Evolutionary conservation across 805 yeast species (phyloP).

Genomic region (Saturnispora sanitii): DNA sequence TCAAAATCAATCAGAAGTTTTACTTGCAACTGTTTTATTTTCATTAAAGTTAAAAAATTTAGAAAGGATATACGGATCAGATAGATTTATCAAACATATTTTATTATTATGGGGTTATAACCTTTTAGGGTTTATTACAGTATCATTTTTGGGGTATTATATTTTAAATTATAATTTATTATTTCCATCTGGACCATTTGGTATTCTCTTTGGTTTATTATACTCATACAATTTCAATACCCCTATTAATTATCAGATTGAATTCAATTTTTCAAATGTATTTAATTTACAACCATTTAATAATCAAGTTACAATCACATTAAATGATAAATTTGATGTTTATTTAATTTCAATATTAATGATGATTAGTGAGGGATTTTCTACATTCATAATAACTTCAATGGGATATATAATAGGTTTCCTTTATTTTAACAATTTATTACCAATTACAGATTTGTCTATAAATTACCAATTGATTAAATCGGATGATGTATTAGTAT

Average conservation of each 20-base stretch:
- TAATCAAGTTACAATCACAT: constrained; percentile 16
- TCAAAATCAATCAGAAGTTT: constrained; percentile 49
- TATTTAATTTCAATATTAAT: constrained; percentile 8
- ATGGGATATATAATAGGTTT: constrained; percentile 36
- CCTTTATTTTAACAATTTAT: constrained; percentile 32
- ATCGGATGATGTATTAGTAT: constrained; percentile 10
- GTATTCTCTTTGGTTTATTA: constrained; percentile 29
- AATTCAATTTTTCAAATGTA: constrained; percentile 26
- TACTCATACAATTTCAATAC: constrained; percentile 32
- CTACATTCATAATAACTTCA: constrained; percentile 29
- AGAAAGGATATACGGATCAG: constrained; percentile 50
- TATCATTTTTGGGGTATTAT: constrained; percentile 26
- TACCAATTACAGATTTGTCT: constrained; percentile 33
- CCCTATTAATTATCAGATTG: constrained; percentile 33
- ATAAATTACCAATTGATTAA: constrained; percentile 9
- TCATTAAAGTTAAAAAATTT: constrained; percentile 43
- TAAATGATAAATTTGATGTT: constrained; percentile 13
- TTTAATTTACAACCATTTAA: constrained; percentile 21
- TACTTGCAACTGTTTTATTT: constrained; percentile 34
- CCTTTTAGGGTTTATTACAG: constrained; percentile 26
- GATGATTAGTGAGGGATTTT: constrained; percentile 33
- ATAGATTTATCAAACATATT: constrained; percentile 40
- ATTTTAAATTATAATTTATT: constrained; percentile 32
- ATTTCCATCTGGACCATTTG: constrained; percentile 35
- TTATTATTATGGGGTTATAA: constrained; percentile 40